phyloP scores from a whole-genome alignment of 2,329 filamentous ascomycete genomes.

The Pseudonectria foliicola region DNA sequence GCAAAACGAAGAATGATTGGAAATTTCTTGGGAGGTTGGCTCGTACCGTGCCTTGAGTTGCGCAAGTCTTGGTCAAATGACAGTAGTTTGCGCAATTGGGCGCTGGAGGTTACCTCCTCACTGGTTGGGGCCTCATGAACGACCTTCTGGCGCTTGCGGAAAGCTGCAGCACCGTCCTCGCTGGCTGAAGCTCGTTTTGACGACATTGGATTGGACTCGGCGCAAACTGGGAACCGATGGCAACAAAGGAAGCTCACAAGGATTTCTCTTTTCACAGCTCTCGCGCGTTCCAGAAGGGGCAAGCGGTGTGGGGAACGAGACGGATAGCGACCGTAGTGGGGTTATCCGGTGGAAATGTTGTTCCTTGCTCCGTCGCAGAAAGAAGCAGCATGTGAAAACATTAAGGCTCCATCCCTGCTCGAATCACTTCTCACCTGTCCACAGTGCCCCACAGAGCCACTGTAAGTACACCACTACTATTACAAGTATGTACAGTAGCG shows the following conservation, averaged over 20 bases:
- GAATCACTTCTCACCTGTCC: too few species aligned
- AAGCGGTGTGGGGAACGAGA: too few species aligned
- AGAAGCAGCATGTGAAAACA: neutral
- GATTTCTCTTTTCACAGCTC: too few species aligned
- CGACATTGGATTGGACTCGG: slow-evolving; percentile 7
- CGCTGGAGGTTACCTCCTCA: slow-evolving; percentile 54
- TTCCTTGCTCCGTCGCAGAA: too few species aligned
- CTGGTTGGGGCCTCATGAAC: slow-evolving; percentile 49
- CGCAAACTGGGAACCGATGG: slow-evolving; percentile 2
- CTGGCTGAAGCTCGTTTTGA: slow-evolving; percentile 33
- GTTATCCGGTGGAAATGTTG: too few species aligned
- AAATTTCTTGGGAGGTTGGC: neutral
- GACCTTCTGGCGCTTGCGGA: slow-evolving; percentile 49
- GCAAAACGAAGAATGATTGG: slow-evolving; percentile 1
- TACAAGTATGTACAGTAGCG: too few species aligned
- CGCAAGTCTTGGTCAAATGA: slow-evolving; percentile 63
- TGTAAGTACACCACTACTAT: too few species aligned
- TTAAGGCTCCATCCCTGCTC: too few species aligned
- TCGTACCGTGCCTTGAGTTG: slow-evolving; percentile 57
- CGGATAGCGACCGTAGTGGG: too few species aligned
- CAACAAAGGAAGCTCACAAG: neutral
- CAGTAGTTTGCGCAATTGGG: slow-evolving; percentile 63
- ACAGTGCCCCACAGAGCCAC: too few species aligned
- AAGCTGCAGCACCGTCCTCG: slow-evolving; percentile 32
- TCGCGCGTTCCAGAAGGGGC: too few species aligned